A percentile compares a stretch with the other conserved stretches of the same genome.
phyloP scores from a whole-genome alignment of 805 yeast genomes.

The Kurtzmaniella cleridarum region DNA sequence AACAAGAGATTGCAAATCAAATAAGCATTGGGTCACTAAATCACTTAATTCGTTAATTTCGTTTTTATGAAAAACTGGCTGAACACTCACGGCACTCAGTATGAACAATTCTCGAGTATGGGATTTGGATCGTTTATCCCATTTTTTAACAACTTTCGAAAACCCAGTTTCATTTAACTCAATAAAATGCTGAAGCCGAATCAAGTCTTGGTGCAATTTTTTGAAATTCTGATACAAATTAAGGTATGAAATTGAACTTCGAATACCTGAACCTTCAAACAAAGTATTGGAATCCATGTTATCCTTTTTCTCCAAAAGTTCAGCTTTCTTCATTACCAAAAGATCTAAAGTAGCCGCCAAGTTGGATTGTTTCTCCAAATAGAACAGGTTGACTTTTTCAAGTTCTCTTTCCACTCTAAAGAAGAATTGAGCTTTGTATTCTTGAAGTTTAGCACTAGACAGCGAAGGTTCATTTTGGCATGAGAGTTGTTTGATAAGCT shows the following conservation, averaged over 20 bases:
- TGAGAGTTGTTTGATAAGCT: conserved; percentile 80
- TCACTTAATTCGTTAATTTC: conserved; percentile 84
- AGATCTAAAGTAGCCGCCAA: conserved; percentile 74
- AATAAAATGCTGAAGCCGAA: conserved; percentile 85
- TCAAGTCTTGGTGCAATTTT: conserved; percentile 83
- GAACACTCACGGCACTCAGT: conserved; percentile 90
- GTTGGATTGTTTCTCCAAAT: conserved; percentile 86
- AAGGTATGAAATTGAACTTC: conserved; percentile 70
- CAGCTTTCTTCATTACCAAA: conserved; percentile 64
- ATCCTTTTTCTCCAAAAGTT: conserved; percentile 27
- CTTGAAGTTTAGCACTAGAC: conserved; percentile 49
- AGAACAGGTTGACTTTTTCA: conserved; percentile 91
- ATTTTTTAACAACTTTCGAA: conserved; percentile 89
- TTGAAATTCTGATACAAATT: conserved; percentile 85
- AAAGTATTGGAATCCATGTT: conserved; percentile 3
- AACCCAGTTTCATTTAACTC: conserved; percentile 95
- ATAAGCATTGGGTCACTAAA: conserved; percentile 54
- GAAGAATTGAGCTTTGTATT: conserved; percentile 84
- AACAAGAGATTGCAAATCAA: conserved; percentile 64
- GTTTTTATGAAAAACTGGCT: conserved; percentile 90
- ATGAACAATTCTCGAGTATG: conserved; percentile 90
- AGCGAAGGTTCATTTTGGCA: conserved; percentile 17
- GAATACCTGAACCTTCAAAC: conserved; percentile 31
- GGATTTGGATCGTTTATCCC: conserved; percentile 96
- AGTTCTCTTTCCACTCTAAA: conserved; percentile 90